phyloP scores from a whole-genome alignment of 306 rosid species.

The Acacia crassicarpa region DNA sequence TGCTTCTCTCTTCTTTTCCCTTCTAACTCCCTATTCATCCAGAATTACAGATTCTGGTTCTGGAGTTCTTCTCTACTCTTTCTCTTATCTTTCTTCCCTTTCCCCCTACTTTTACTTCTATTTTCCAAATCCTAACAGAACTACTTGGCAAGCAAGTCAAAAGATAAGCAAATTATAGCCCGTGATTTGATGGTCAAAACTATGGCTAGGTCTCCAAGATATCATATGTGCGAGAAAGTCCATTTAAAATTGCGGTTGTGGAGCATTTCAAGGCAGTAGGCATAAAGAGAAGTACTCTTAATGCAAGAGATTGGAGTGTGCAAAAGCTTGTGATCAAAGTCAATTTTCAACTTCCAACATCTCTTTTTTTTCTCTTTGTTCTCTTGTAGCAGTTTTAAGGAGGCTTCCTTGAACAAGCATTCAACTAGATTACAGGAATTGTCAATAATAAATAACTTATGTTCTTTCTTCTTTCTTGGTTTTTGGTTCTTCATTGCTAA shows the following conservation, averaged over 20 bases:
- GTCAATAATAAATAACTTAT: background rate
- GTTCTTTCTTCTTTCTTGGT: conserved; percentile 23
- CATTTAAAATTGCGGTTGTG: background rate
- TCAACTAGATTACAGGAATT: conserved; percentile 1
- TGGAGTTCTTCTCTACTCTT: too few species aligned
- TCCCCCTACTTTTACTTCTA: too few species aligned
- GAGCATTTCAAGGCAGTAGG: background rate
- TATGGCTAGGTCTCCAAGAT: background rate
- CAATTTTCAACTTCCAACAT: background rate
- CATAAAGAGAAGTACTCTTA: background rate
- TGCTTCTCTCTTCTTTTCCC: too few species aligned
- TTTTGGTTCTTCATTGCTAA: conserved; percentile 5
- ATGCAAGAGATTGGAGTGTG: background rate
- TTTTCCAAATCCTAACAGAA: too few species aligned
- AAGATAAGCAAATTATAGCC: background rate
- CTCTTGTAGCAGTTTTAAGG: background rate
- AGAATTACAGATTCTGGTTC: too few species aligned
- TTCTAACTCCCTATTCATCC: too few species aligned
- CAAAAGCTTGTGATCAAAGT: background rate
- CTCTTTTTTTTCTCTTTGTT: background rate
- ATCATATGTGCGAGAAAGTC: background rate
- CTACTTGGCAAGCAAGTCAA: background rate
- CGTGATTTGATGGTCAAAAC: background rate
- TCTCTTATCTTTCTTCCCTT: too few species aligned
- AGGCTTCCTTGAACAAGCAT: conserved; percentile 2